Evolutionary conservation across 2,329 filamentous ascomycete genomes (phyloP).

Genomic region (Cordyceps fumosorosea): DNA sequence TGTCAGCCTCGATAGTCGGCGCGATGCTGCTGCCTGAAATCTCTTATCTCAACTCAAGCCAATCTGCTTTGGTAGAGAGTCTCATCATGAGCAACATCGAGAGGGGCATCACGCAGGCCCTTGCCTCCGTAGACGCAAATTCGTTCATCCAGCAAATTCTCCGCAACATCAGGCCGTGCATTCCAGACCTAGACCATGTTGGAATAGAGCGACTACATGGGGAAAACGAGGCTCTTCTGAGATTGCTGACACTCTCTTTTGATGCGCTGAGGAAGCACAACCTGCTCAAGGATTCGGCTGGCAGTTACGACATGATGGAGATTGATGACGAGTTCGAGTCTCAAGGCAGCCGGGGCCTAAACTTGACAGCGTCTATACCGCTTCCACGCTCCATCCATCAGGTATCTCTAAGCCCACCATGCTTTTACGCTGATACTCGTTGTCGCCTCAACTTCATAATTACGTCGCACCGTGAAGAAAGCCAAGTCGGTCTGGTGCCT

Average conservation of each 20-base stretch:
- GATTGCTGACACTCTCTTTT: constrained; percentile 36
- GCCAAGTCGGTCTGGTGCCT: constrained; percentile 44
- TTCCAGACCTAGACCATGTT: constrained; percentile 37
- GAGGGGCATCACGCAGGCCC: constrained; percentile 33
- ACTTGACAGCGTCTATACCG: constrained; percentile 28
- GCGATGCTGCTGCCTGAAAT: constrained; percentile 43
- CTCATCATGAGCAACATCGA: constrained; percentile 35
- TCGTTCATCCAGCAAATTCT: constrained; percentile 42
- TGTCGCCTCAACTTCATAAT: constrained; percentile 41
- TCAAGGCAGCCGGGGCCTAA: constrained; percentile 44
- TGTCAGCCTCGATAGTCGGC: constrained; percentile 41
- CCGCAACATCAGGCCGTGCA: constrained; percentile 35
- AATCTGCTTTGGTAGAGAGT: constrained; percentile 43
- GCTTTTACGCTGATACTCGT: constrained; percentile 43
- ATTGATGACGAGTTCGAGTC: constrained; percentile 60
- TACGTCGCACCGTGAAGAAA: constrained; percentile 34
- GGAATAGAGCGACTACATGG: constrained; percentile 32
- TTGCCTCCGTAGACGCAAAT: constrained; percentile 38
- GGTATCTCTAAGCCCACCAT: constrained; percentile 33
- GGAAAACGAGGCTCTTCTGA: constrained; percentile 35
- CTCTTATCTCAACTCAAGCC: constrained; percentile 38
- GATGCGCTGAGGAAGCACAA: constrained; percentile 25
- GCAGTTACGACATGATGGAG: constrained; percentile 54
- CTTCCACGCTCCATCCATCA: constrained; percentile 41
- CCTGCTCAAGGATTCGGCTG: constrained; percentile 25